Evolutionary conservation across 371 early-diverging fungal genomes (phyloP).

Genomic region (Dentiscutata heterogama): DNA sequence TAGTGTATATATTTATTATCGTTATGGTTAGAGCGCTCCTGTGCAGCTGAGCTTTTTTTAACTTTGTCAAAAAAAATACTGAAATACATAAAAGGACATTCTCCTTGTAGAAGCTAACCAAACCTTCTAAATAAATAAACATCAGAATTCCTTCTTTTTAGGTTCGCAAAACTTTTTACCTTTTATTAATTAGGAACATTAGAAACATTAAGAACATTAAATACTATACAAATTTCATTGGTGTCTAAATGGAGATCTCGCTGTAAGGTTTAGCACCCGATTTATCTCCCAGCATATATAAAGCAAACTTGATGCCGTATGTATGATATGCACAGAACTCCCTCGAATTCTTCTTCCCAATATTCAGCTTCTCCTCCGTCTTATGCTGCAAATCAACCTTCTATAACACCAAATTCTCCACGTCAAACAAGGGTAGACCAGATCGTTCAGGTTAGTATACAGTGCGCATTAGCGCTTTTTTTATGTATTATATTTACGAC

Average conservation of each 20-base stretch:
- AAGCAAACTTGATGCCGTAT: constrained; percentile 44
- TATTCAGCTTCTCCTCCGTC: constrained; percentile 22
- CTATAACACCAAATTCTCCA: background rate
- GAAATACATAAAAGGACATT: too few relatives aligned
- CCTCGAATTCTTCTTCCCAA: constrained; percentile 19
- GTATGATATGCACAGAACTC: constrained; percentile 40
- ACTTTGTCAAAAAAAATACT: too few relatives aligned
- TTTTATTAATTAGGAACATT: too few relatives aligned
- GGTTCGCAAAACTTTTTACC: too few relatives aligned
- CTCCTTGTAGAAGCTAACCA: too few relatives aligned
- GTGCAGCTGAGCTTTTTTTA: too few relatives aligned
- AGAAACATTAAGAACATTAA: too few relatives aligned
- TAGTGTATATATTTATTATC: too few relatives aligned
- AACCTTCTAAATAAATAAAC: too few relatives aligned
- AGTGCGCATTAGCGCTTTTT: background rate
- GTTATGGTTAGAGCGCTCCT: too few relatives aligned
- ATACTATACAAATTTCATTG: too few relatives aligned
- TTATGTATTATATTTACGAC: background rate
- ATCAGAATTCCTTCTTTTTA: too few relatives aligned
- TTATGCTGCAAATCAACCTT: background rate
- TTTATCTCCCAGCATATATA: background rate
- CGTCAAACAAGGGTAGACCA: constrained; percentile 35
- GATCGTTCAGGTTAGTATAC: constrained; percentile 38
- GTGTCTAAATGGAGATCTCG: constrained; percentile 21
- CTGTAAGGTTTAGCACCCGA: constrained; percentile 1